A percentile compares a stretch with the other conserved stretches of the same genome.
Evolutionary conservation across 768 basidiomycete species (phyloP).

Genomic region (Lactifluus volemus): DNA sequence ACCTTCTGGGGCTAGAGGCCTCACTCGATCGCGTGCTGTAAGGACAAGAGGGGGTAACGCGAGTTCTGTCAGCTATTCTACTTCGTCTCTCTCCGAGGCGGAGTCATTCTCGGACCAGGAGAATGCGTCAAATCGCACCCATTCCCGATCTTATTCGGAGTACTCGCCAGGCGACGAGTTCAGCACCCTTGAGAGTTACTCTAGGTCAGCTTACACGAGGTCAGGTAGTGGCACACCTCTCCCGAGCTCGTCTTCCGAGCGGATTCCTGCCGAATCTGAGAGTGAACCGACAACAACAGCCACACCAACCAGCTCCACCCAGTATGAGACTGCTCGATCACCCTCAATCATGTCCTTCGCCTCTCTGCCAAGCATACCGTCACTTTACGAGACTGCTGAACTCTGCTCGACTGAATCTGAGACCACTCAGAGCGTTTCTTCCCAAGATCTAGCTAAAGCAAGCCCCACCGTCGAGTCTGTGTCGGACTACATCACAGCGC

Average conservation of each 20-base stretch:
- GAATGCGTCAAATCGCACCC: constrained; percentile 32
- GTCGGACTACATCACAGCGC: constrained; percentile 37
- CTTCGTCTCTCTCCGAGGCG: constrained; percentile 29
- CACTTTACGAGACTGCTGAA: constrained; percentile 31
- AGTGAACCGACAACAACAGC: constrained; percentile 26
- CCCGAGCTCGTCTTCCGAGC: constrained; percentile 28
- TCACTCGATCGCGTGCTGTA: constrained; percentile 52
- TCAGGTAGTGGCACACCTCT: constrained; percentile 20
- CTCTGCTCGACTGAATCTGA: constrained; percentile 25
- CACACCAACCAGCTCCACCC: constrained; percentile 12
- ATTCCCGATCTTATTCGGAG: constrained; percentile 23
- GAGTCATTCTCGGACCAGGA: constrained; percentile 53
- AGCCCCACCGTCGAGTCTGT: constrained; percentile 27
- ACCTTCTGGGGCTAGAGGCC: constrained; percentile 26
- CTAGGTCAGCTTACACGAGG: constrained; percentile 13
- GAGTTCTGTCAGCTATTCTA: constrained; percentile 37
- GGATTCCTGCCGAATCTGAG: constrained; percentile 22
- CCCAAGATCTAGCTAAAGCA: constrained; percentile 13
- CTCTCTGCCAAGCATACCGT: constrained; percentile 54
- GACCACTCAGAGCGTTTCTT: constrained; percentile 10
- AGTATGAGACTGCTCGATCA: constrained; percentile 41
- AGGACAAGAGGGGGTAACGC: constrained; percentile 37
- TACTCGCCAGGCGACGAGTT: constrained; percentile 19
- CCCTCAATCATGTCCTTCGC: constrained; percentile 41
- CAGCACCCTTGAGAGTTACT: constrained; percentile 18